Evolutionary conservation across 2,329 filamentous ascomycete genomes (phyloP), one percentile per base, ranked within the genome.

Genomic region (Trichoderma endophyticum): DNA sequence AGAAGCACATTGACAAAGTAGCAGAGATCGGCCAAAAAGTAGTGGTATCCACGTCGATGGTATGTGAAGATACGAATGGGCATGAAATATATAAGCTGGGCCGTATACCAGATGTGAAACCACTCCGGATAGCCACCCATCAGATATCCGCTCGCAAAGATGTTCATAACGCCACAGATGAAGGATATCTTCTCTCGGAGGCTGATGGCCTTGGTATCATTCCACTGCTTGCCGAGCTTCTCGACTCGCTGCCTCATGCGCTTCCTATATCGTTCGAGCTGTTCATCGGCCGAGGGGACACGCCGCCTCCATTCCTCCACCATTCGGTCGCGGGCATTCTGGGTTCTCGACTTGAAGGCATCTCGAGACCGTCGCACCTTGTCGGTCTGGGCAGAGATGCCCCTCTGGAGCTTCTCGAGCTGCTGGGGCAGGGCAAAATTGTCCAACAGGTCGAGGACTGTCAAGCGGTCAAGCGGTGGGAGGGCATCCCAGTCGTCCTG

Each of bases 1-100:
- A 93, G 85, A 69, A 99, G 87, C 39, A 98, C 83, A 82, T 99
- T 99, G 86, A 97, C 94, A 79, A 98, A 99, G 83, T 99, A 99
- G 84, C 96, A 99, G 60, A 99, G 89, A 82, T 99, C 96, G 48
- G 95, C 95, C 32, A 98, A 86, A 82, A 99, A 98, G 84, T 99
- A 99, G 82, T 98, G 95, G 79, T 97, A 98, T 71, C 95, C 96
- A 72, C 92, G 93, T 77, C 91, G 90, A 79, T 94, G 94, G 82
- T 99, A 99, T 72, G 92, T 93, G 83, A 94, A 96, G 83, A 90
- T 95, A 63, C 96, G 92, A 76, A 99, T 93, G 14, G 96, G 96
- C 95, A 98, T 97, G 82, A 98, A 98, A 83, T 98, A 98, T 73
- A 93, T 81, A 56, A 97, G 87, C 82, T 97, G 95, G 3, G 82